Evolutionary conservation across 768 basidiomycete genomes (phyloP).

Genomic region (Phlegmacium glaucopus): DNA sequence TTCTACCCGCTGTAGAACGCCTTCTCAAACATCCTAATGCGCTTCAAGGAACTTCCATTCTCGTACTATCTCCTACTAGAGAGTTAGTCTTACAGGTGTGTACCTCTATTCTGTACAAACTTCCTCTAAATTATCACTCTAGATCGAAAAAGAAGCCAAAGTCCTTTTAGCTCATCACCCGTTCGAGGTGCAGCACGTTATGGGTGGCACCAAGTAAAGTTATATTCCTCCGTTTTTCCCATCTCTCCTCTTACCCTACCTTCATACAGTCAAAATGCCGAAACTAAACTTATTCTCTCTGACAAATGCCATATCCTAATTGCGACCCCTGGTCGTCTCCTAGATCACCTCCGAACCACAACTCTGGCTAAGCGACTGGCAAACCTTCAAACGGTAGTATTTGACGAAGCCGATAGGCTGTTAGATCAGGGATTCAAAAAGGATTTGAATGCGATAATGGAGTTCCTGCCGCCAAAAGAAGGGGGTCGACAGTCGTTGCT

Average conservation of each 20-base stretch:
- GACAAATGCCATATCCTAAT: conserved; percentile 53
- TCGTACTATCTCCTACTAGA: conserved; percentile 70
- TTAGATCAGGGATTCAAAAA: conserved; percentile 72
- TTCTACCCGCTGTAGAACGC: conserved; percentile 71
- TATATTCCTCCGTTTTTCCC: background rate
- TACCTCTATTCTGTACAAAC: no score
- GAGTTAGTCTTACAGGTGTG: conserved; percentile 71
- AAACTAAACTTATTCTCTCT: conserved; percentile 18
- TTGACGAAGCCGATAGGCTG: conserved; percentile 75
- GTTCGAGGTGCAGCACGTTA: conserved; percentile 44
- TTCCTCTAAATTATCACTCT: no score
- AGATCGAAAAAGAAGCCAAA: conserved; percentile 61
- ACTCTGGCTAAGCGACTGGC: conserved; percentile 32
- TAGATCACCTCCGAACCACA: conserved; percentile 57
- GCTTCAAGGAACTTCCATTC: conserved; percentile 44
- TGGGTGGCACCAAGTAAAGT: conserved; percentile 52
- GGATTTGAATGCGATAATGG: conserved; percentile 62
- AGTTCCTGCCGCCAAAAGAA: conserved; percentile 31
- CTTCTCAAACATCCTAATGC: conserved; percentile 38
- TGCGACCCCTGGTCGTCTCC: conserved; percentile 73
- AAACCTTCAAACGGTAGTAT: conserved; percentile 44
- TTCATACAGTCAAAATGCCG: conserved; percentile 13
- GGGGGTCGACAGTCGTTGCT: conserved; percentile 59
- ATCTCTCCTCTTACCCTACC: background rate
- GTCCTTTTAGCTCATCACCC: conserved; percentile 36